A percentile compares a stretch with the other conserved stretches of the same genome.
Evolutionary conservation across 768 basidiomycete species (phyloP).

Genomic region (Lactarius akahatsu): DNA sequence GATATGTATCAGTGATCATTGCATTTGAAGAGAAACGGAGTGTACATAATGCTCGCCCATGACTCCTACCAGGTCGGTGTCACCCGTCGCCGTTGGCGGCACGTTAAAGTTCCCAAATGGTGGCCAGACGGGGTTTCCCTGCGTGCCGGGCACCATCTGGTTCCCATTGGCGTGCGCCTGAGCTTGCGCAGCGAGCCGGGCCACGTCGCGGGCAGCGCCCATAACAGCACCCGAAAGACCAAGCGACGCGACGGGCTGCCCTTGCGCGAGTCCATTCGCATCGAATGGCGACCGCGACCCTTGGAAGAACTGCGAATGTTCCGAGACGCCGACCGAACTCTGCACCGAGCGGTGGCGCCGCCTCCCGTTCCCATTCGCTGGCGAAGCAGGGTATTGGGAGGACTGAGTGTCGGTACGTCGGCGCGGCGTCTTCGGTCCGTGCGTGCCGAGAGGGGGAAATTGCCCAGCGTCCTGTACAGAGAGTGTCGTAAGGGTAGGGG

Average conservation of each 20-base stretch:
- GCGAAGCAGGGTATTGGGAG: background rate
- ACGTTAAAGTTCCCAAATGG: conserved; percentile 8
- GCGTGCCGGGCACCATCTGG: background rate
- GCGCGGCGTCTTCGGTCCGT: background rate
- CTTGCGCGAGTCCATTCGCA: background rate
- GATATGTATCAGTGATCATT: too few species aligned
- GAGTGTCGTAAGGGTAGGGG: background rate
- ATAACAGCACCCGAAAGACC: too few species aligned
- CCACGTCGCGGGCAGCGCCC: conserved; percentile 2
- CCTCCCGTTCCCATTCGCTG: conserved; percentile 3
- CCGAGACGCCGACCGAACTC: conserved; percentile 8
- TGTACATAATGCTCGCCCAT: conserved; percentile 30
- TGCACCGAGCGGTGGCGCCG: conserved; percentile 5
- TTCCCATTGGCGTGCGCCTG: conserved; percentile 6
- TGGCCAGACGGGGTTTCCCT: background rate
- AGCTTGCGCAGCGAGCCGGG: background rate
- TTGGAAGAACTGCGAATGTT: conserved; percentile 13
- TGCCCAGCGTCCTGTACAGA: background rate
- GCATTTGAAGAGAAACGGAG: background rate
- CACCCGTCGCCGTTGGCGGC: conserved; percentile 9
- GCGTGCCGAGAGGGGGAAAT: conserved; percentile 13
- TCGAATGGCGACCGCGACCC: background rate
- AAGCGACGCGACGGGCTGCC: background rate
- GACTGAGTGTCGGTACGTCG: background rate
- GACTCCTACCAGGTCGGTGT: conserved; percentile 25